Conservation (phyloP, 2,329 filamentous ascomycete species). For the Diplodia intermedia region DNA sequence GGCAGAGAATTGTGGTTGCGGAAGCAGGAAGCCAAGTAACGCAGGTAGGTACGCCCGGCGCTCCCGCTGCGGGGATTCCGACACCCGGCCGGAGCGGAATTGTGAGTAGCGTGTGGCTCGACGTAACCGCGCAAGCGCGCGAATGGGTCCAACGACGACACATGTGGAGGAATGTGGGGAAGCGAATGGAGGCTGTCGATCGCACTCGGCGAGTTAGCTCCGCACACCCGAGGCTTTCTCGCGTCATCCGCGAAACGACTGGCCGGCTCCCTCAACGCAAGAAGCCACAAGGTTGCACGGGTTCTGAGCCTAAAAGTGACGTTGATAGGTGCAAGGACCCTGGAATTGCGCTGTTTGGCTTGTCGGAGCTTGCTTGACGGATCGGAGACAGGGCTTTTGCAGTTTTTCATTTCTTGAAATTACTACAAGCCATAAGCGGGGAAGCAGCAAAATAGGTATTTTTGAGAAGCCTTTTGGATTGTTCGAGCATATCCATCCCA, state of each 20-base stretch:
- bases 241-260: slow-evolving; percentile 10
- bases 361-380: not conserved
- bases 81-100: not conserved
- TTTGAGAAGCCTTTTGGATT: slow-evolving; percentile 33
- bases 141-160: slow-evolving; percentile 19
- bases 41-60: slow-evolving; percentile 12
- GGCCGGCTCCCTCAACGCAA: slow-evolving; percentile 1
- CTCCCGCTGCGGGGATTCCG: slow-evolving; percentile 8
- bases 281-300: slow-evolving; percentile 23
- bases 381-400: slow-evolving; percentile 17
- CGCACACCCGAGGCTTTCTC: slow-evolving; percentile 16
- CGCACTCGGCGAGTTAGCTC: slow-evolving; percentile 12
- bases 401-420: slow-evolving; percentile 29
- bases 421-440: slow-evolving; percentile 33
- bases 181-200: slow-evolving; percentile 39
- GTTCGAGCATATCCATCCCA: slow-evolving; percentile 32
- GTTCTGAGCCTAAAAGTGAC: slow-evolving; percentile 18
- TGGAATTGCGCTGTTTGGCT: not conserved
- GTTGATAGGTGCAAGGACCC: not conserved
- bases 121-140: slow-evolving; percentile 14
- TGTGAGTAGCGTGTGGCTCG: slow-evolving; percentile 6
- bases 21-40: not conserved
- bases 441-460: slow-evolving; percentile 33
- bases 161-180: slow-evolving; percentile 40
- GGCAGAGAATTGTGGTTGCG: slow-evolving; percentile 5